These are phyloP conservation scores for Neurospora africana DNA, from an alignment of 495 filamentous ascomycete genomes.

Conservation along the genomic window DNA sequence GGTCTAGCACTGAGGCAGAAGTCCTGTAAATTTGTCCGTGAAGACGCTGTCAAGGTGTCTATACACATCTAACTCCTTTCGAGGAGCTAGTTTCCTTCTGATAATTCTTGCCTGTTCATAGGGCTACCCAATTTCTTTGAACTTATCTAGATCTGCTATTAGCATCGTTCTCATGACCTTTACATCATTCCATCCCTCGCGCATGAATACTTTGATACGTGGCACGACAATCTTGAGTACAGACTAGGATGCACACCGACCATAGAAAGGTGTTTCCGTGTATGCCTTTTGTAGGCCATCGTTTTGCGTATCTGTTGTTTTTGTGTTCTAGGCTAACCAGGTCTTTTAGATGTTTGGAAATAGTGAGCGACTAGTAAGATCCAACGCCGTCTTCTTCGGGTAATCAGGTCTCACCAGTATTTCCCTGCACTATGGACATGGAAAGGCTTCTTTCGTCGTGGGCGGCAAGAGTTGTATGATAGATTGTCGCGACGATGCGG, in stretches of 20 bases:
- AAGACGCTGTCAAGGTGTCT: not conserved
- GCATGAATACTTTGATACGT: not conserved
- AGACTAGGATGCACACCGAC: not conserved
- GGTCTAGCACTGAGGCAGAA: not conserved
- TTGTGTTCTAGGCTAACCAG: not conserved
- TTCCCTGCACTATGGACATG: not conserved
- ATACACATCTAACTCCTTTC: not conserved
- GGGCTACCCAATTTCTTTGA: not conserved
- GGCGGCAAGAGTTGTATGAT: not conserved
- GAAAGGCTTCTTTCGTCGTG: not conserved
- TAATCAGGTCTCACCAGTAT: not conserved
- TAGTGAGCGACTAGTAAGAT: not conserved
- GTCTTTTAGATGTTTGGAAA: not conserved
- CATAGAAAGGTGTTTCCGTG: not conserved
- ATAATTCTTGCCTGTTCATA: not conserved
- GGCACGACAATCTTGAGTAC: not conserved
- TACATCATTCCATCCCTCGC: not conserved
- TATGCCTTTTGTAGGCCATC: not conserved
- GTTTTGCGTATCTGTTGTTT: not conserved
- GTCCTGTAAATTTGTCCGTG: not conserved
- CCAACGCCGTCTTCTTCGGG: not conserved
- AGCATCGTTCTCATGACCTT: not conserved
- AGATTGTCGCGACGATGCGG: not conserved
- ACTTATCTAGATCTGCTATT: not conserved
- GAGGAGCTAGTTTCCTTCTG: not conserved